Conservation (phyloP, 2,329 filamentous ascomycete species). For the Pseudogymnoascus sp. region DNA sequence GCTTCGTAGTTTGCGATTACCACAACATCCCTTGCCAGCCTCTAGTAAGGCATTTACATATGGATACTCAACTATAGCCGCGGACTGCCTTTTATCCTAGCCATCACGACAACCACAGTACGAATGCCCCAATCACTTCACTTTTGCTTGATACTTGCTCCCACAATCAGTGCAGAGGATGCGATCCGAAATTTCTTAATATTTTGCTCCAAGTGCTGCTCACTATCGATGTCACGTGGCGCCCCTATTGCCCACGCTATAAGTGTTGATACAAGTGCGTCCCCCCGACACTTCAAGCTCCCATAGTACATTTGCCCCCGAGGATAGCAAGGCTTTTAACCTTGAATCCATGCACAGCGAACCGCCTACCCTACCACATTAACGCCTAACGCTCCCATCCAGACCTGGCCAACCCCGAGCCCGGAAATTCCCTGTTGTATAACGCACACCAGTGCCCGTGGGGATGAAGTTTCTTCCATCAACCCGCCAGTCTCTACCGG, state of each 20-base stretch:
- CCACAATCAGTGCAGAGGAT: neutral
- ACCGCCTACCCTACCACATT: neutral
- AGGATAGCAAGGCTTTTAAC: neutral
- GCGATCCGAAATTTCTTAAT: neutral
- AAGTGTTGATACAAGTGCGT: neutral
- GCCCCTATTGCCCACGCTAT: neutral
- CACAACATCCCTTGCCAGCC: too few relatives aligned
- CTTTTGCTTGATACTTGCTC: neutral
- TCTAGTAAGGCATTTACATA: too few relatives aligned
- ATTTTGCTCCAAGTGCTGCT: neutral
- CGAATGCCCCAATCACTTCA: neutral
- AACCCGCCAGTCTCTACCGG: constrained; percentile 16
- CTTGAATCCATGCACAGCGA: neutral
- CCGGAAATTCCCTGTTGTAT: neutral
- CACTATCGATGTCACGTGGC: neutral
- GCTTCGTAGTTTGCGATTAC: too few relatives aligned
- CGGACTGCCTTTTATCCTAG: too few relatives aligned
- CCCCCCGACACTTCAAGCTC: neutral
- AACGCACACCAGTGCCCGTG: neutral
- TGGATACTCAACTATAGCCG: too few relatives aligned
- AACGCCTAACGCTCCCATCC: neutral
- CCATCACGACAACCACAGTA: neutral
- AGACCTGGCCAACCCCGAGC: neutral
- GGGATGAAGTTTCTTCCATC: neutral
- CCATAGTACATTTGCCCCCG: neutral